A percentile compares a stretch with the other conserved stretches of the same genome.
Conservation (phyloP, 1,284 basidiomycete genomes). For the Ustilago crameri region DNA sequence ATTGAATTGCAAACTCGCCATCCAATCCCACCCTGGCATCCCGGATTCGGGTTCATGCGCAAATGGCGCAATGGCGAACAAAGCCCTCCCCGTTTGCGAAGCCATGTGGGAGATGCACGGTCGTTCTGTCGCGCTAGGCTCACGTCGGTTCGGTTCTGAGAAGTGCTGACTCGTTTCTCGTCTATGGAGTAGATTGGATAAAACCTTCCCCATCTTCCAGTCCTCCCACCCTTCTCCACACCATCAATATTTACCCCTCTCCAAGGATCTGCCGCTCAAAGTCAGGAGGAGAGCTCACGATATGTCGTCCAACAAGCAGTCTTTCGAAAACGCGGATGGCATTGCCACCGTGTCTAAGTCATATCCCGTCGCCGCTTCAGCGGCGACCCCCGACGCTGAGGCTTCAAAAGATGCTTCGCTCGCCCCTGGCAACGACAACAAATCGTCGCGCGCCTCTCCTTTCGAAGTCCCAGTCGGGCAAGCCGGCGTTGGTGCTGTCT, state of each 20-base stretch:
- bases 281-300: conserved; percentile 28
- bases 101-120: conserved; percentile 12
- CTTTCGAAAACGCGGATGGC: conserved; percentile 27
- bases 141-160: background rate
- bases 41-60: conserved; percentile 11
- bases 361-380: conserved; percentile 13
- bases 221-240: background rate
- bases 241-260: background rate
- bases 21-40: background rate
- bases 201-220: conserved; percentile 1
- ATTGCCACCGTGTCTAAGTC: conserved; percentile 39
- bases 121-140: background rate
- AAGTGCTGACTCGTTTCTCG: background rate
- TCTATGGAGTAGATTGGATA: conserved; percentile 5
- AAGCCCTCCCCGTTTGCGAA: background rate
- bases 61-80: conserved; percentile 21
- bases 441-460: conserved; percentile 25
- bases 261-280: conserved; percentile 24
- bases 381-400: conserved; percentile 10
- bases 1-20: conserved; percentile 1
- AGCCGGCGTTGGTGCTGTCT: conserved; percentile 36
- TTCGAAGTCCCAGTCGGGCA: conserved; percentile 40
- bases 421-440: conserved; percentile 16
- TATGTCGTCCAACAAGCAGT: conserved; percentile 37
- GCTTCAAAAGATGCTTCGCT: conserved; percentile 28